Conservation (phyloP, 164 flowering plant genomes). For the Malania oleifera region DNA sequence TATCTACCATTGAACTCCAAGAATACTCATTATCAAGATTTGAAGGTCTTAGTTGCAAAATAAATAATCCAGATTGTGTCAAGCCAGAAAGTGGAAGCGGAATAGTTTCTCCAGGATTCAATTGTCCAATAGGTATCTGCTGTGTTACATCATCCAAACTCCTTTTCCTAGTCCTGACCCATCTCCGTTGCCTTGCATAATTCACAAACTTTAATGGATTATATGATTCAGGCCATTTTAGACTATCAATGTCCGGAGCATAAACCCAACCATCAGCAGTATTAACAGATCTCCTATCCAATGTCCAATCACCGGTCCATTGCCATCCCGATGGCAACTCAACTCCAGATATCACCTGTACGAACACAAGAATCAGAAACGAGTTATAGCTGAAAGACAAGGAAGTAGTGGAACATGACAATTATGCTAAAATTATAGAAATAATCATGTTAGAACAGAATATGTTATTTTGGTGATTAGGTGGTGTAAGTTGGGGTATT, state of each 20-base stretch:
- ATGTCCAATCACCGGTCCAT: slow-evolving; percentile 79
- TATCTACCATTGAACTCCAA: slow-evolving; percentile 72
- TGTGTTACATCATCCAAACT: slow-evolving; percentile 20
- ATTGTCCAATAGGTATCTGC: slow-evolving; percentile 49
- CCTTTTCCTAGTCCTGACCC: slow-evolving; percentile 61
- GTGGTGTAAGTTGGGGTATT: too few relatives aligned
- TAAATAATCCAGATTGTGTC: slow-evolving; percentile 38
- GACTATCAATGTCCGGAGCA: slow-evolving; percentile 57
- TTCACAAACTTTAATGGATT: slow-evolving; percentile 40
- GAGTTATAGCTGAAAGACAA: background rate
- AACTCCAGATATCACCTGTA: slow-evolving; percentile 36
- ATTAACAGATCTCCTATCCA: slow-evolving; percentile 50
- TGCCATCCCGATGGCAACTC: slow-evolving; percentile 70
- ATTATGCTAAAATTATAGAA: too few relatives aligned
- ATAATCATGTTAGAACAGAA: too few relatives aligned
- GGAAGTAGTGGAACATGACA: too few relatives aligned
- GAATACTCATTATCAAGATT: slow-evolving; percentile 40
- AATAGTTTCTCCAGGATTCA: slow-evolving; percentile 71
- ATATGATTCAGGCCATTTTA: slow-evolving; percentile 66
- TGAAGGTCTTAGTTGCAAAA: slow-evolving; percentile 60
- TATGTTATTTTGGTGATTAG: too few relatives aligned
- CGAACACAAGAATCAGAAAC: slow-evolving; percentile 4
- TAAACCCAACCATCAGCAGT: slow-evolving; percentile 84
- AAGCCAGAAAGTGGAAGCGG: slow-evolving; percentile 69
- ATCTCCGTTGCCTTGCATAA: slow-evolving; percentile 74